A percentile compares a stretch with the other conserved stretches of the same genome.
phyloP scores from a whole-genome alignment of 495 filamentous ascomycete genomes.

The Podospora conica region DNA sequence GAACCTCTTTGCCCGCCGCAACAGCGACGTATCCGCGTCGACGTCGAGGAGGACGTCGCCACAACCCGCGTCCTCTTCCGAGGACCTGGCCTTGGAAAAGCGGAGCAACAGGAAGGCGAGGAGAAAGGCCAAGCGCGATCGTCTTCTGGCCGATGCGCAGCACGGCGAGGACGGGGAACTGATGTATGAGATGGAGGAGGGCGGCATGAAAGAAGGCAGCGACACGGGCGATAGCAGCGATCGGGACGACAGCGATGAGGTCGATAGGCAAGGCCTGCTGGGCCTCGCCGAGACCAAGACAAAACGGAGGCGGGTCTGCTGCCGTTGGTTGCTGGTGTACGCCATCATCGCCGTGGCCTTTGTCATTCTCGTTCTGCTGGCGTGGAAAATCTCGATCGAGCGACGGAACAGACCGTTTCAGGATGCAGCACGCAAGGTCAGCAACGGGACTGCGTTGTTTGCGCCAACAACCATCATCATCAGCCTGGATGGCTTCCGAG shows the following conservation, averaged over 20 bases:
- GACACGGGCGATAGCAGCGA: conserved; percentile 50
- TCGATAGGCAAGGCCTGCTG: conserved; percentile 43
- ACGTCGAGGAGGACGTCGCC: conserved; percentile 28
- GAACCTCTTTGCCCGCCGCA: conserved; percentile 29
- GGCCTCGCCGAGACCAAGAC: conserved; percentile 39
- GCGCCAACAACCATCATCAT: conserved; percentile 88
- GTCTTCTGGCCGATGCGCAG: conserved; percentile 43
- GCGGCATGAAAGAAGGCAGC: conserved; percentile 61
- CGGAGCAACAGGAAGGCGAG: conserved; percentile 33
- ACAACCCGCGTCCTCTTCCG: conserved; percentile 20
- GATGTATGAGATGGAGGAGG: conserved; percentile 88
- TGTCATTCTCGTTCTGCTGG: conserved; percentile 43
- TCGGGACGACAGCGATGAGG: conserved; percentile 48
- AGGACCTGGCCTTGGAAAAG: conserved; percentile 46
- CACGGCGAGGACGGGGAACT: conserved; percentile 64
- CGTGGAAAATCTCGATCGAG: conserved; percentile 44
- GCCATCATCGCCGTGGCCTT: conserved; percentile 46
- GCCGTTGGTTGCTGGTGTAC: conserved; percentile 49
- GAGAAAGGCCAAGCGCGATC: conserved; percentile 43
- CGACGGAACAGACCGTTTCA: conserved; percentile 20
- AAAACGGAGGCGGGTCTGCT: conserved; percentile 37
- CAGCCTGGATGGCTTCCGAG: conserved; percentile 94
- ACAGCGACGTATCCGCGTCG: conserved; percentile 26
- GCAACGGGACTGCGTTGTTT: conserved; percentile 81
- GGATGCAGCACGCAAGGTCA: conserved; percentile 35